Base-by-base conservation (phyloP, 2,329 filamentous ascomycete genomes). In the Penicillium vulpinum region DNA sequence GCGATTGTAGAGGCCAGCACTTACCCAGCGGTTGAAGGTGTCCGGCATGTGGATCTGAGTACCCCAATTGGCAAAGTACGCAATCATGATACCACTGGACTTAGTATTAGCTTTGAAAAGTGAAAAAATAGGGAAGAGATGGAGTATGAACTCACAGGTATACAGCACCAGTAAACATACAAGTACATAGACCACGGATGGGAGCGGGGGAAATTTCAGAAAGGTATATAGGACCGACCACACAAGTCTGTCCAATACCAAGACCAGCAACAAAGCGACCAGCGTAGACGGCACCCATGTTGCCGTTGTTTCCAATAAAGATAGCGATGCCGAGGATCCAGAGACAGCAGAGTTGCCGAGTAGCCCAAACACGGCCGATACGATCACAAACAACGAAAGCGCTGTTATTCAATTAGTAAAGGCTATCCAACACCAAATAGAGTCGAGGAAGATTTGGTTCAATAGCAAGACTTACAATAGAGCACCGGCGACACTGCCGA, bases 101-200 rank as follows among this genome's bases (percentile, higher is more conserved):
- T 45, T 28, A 1, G 18, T 2, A 22, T 56, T 47, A 56, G 48
- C 21, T 38, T 24, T 8, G 4, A 5, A 45, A 18, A 22, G 15
- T 4, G 10, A 44, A 18, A 1, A n/a, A 44, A 36, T 2, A 22
- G 21, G 5, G 2, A 22, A 39, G 28, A 21, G 9, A n/a, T 31
- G 13, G 5, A 47, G 21, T 9, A 50, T 33, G 8, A 36, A 57
- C 54, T 57, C 10, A 57, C 51, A 89, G 73, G 66, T 91, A 91
- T 16, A 91, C 88, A 43, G 86, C 78, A 2, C 84, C 85, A 4
- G 84, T 82, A 71, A 88, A 88, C 33, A 84, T 79, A 65, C 83
- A 85, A 3, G 87, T 88, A 68, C 87, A 90, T 24, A 91, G 81
- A 61, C 88, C 87, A 52, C 87, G 82, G 87, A 67, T 89, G 85